phyloP scores from a whole-genome alignment of 2,329 filamentous ascomycete species.

The Iodosphaeria phyllophila region DNA sequence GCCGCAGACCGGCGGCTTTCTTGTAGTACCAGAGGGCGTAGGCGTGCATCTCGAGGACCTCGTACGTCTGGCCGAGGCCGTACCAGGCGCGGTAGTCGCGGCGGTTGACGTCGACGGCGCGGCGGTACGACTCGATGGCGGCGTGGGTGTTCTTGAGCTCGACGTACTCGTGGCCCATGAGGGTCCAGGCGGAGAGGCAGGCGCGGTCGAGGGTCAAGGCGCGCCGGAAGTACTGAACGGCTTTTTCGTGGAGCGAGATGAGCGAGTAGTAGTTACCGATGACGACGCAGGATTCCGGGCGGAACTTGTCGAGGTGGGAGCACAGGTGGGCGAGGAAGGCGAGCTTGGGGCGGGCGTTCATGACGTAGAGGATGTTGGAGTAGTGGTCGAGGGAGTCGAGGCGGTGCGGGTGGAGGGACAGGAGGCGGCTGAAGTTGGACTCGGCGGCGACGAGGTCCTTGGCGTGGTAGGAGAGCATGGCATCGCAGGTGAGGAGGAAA shows the following conservation, averaged over 20 bases:
- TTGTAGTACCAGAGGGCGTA: slow-evolving; percentile 98
- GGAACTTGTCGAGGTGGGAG: slow-evolving; percentile 82
- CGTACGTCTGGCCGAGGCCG: slow-evolving; percentile 88
- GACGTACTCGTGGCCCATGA: slow-evolving; percentile 98
- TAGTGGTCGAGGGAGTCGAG: slow-evolving; percentile 90
- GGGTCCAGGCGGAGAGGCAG: slow-evolving; percentile 88
- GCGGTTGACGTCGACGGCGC: slow-evolving; percentile 87
- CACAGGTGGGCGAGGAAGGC: slow-evolving; percentile 86
- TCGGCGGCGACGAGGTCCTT: slow-evolving; percentile 58
- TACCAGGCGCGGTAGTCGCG: slow-evolving; percentile 98
- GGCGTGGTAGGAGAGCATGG: slow-evolving; percentile 74
- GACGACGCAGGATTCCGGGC: slow-evolving; percentile 90
- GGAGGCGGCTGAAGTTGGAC: slow-evolving; percentile 54
- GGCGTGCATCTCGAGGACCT: slow-evolving; percentile 93
- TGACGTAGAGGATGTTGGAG: slow-evolving; percentile 92
- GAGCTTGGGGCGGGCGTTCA: slow-evolving; percentile 71
- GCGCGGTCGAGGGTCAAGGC: slow-evolving; percentile 78
- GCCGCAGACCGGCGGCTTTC: slow-evolving; percentile 77
- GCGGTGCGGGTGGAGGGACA: slow-evolving; percentile 55
- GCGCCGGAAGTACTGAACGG: slow-evolving; percentile 91
- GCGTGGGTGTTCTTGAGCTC: slow-evolving; percentile 98
- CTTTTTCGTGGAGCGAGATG: slow-evolving; percentile 90
- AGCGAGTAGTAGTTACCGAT: slow-evolving; percentile 95
- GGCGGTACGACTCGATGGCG: slow-evolving; percentile 88
- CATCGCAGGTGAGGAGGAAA: slow-evolving; percentile 79